Evolutionary conservation across 768 basidiomycete species (phyloP).

Genomic region (Serendipita vermifera): DNA sequence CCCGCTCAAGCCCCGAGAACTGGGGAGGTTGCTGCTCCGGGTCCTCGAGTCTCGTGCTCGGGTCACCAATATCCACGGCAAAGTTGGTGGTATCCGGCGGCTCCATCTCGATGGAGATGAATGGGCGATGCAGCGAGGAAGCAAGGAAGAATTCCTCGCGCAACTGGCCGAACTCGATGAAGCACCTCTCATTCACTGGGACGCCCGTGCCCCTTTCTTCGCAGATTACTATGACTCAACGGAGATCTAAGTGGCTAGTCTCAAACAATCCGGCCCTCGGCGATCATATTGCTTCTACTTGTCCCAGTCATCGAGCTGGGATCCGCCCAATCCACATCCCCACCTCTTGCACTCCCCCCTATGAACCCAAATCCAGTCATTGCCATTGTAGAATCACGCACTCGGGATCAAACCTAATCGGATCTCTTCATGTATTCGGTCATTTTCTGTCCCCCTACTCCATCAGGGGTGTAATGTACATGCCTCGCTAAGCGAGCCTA

Average conservation of each 20-base stretch:
- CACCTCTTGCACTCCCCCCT: no score
- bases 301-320: no score
- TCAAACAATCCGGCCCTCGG: no score
- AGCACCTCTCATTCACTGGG: background rate
- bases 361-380: no score
- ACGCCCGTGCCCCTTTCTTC: background rate
- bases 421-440: no score
- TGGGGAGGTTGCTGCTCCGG: background rate
- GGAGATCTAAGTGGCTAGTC: slow-evolving; percentile 2
- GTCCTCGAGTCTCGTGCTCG: background rate
- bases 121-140: background rate
- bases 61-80: background rate
- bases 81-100: background rate
- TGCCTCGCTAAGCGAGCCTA: no score
- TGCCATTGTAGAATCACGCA: no score
- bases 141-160: background rate
- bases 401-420: no score
- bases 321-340: no score
- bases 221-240: background rate
- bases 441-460: no score
- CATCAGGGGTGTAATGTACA: no score
- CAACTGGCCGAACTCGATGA: background rate
- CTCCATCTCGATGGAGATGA: slow-evolving; percentile 1
- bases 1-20: background rate
- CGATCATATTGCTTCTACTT: no score